Conservation (phyloP, 768 basidiomycete genomes). For the Rossbeevera mucosa region DNA sequence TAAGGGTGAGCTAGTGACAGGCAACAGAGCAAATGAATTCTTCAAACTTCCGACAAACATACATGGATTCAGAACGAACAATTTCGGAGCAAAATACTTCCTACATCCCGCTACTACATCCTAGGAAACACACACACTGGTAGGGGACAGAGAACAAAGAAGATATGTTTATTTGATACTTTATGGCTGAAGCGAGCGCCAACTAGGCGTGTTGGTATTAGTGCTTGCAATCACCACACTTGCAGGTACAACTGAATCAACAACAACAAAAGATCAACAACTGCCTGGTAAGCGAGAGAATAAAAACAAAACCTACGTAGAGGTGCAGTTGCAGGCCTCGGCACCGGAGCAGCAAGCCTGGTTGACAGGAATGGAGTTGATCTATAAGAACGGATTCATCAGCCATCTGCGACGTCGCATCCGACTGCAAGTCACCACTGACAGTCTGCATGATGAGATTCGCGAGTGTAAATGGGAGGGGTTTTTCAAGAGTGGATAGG, state of each 20-base stretch:
- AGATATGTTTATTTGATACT: neutral
- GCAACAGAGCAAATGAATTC: no score
- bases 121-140: no score
- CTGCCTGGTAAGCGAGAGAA: neutral
- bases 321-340: conserved; percentile 10
- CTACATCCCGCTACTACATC: no score
- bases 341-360: conserved; percentile 17
- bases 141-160: neutral
- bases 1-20: no score
- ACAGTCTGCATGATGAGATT: conserved; percentile 19
- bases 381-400: neutral
- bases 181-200: neutral
- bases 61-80: no score
- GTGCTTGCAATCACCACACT: conserved; percentile 20
- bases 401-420: neutral
- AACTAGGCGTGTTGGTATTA: neutral
- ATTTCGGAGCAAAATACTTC: no score
- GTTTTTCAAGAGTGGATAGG: neutral
- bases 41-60: neutral
- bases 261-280: neutral
- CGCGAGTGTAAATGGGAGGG: neutral
- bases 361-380: conserved; percentile 7
- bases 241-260: conserved; percentile 15
- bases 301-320: conserved; percentile 10
- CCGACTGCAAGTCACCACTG: neutral